Evolutionary conservation across 805 yeast genomes (phyloP), one percentile per base, ranked within the genome.

Genomic region (Sugiyamaella qingdaonensis): DNA sequence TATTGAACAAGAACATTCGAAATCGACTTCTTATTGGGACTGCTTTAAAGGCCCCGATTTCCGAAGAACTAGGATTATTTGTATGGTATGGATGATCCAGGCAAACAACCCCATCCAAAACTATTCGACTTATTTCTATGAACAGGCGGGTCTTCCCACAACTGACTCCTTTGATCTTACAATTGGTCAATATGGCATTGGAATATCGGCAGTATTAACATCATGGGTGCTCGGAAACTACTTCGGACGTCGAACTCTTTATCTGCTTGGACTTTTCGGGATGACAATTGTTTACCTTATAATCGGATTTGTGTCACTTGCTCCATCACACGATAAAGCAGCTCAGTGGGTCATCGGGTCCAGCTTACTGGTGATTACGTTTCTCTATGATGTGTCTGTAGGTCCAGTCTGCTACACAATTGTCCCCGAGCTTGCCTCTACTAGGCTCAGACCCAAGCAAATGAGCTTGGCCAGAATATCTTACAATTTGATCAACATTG

Each of bases 1-100:
- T 37, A 54, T 65, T 49, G 72, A 69, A 49, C 46, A 21, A 39
- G 49, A 46, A 46, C 47, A 50, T 19, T 27, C 35, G 14, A 21
- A 36, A 27, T 56, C 57, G 8, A 41, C 54, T 2, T 19, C 51
- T 2, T 47, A 54, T 21, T 9, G 49, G 13, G 82, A 78, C 52
- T 78, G 81, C 56, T 76, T 80, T 69, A 73, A 67, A 60, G 78
- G 78, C 7, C 54, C 58, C 3, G 73, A 77, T 62, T 58, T 68
- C 5, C 68, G 84, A 63, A 68, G 85, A 67, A 80, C 85, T 0
- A 73, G 76, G 63, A 66, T 79, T 37, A 72, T 79, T 5, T 62
- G 73, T 34, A 39, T 72, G 34, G 68, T 72, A 7, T 78, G 78
- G 78, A 54, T 75, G 45, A 66, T 71, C 44, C 83, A 78, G 61